phyloP scores from a whole-genome alignment of 2,329 filamentous ascomycete genomes.

The Colletotrichum scovillei region DNA sequence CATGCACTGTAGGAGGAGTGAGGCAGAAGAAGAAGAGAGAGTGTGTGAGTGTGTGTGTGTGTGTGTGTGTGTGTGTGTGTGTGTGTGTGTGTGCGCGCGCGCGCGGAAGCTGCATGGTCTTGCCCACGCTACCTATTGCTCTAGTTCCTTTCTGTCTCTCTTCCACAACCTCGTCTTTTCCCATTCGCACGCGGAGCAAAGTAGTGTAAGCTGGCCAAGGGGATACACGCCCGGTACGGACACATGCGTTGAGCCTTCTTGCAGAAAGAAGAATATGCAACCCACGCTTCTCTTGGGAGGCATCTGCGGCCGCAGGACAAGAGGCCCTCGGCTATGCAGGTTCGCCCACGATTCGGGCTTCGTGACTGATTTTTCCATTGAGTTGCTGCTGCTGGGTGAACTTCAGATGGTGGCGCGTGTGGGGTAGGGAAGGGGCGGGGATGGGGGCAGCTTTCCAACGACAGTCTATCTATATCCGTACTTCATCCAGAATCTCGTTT shows the following conservation, averaged over 20 bases:
- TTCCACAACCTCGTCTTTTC: not conserved
- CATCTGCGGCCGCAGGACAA: slow-evolving; percentile 46
- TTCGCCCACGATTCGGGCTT: slow-evolving; percentile 28
- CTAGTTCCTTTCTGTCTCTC: not conserved
- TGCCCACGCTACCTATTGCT: slow-evolving; percentile 1
- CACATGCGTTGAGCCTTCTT: slow-evolving; percentile 24
- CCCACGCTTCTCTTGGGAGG: slow-evolving; percentile 35
- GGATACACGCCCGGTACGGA: not conserved
- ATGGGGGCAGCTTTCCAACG: not conserved
- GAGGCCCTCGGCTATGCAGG: slow-evolving; percentile 53
- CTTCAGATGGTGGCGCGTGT: slow-evolving; percentile 35
- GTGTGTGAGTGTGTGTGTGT: not conserved
- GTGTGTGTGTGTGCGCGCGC: not conserved
- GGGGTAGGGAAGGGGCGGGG: slow-evolving; percentile 1
- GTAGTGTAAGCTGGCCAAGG: slow-evolving; percentile 13
- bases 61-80: slow-evolving; percentile 13
- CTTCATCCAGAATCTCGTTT: not conserved
- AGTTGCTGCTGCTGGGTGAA: slow-evolving; percentile 2
- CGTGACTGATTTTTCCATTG: not conserved
- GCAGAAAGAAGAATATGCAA: slow-evolving; percentile 35
- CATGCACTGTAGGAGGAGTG: slow-evolving; percentile 7
- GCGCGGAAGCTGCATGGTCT: slow-evolving; percentile 18
- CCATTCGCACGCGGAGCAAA: slow-evolving; percentile 7
- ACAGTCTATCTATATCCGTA: not conserved
- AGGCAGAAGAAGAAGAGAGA: not conserved